Evolutionary conservation across 495 filamentous ascomycete species (phyloP), one percentile per base, ranked within the genome.

Genomic region (Aspergillus egyptiacus): DNA sequence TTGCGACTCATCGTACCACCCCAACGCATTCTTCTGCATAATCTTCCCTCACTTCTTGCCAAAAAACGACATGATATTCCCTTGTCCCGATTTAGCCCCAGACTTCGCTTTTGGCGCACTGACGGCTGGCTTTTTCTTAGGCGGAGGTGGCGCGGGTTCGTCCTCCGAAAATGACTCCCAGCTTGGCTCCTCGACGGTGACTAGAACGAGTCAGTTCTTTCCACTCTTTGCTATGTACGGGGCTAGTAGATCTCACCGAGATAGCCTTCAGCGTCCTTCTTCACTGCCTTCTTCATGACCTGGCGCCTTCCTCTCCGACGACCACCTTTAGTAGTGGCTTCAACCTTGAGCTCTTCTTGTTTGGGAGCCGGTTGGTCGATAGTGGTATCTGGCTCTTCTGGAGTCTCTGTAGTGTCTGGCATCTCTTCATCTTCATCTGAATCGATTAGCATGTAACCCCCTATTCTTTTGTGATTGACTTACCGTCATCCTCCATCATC

Each of bases 111-210:
- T 63, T 53, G 71, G 54, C 6, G 73, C 68, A 54, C 63, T 68
- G 18, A 69, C 62, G 0, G 57, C 61, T 38, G 78, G 85, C 30
- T 78, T 73, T 63, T 84, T 86, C 55, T 84, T 80, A 32, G 72
- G 69, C 14, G 68, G 67, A 8, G 76, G 74, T 37, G 39, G 39
- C 33, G 76, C 73, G 40, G 91, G 87, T 53, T 96, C 93, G 59
- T 94, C 90, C 55, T 91, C 87, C 2, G 89, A 95, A 72, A 94
- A 97, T 5, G 88, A 95, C 65, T 97, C 93, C 93, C 93, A 98
- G 1, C 76, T 82, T 1, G 80, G 71, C 60, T 96, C 91, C 58
- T 91, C 85, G 54, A 83, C 85, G 10, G 93, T 97, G 14, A 97
- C 93, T 95, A 58, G n/a, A 23, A 51, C 57, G 48, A 51, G 57